Conservation (phyloP, 2,329 filamentous ascomycete genomes). For the Rhytidhysteron rufulum region DNA sequence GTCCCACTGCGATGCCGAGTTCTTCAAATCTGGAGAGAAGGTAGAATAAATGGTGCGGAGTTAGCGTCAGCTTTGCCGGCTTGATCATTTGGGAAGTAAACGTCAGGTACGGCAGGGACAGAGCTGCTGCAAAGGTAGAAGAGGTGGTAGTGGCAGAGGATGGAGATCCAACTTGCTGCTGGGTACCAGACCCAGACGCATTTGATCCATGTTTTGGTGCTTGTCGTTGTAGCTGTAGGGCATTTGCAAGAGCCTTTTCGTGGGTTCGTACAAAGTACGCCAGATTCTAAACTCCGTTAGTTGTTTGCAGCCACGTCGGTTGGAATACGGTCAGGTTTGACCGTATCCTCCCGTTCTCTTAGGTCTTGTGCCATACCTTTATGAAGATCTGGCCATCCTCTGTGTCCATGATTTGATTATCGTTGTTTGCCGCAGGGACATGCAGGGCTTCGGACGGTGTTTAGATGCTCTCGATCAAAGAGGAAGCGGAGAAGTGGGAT, state of each 20-base stretch:
- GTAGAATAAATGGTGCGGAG: conserved; percentile 95
- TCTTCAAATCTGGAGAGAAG: conserved; percentile 94
- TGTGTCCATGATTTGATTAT: conserved; percentile 62
- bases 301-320: conserved; percentile 8
- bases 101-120: conserved; percentile 80
- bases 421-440: conserved; percentile 29
- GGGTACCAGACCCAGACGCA: conserved; percentile 32
- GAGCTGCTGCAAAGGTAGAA: conserved; percentile 73
- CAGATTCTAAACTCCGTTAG: conserved; percentile 65
- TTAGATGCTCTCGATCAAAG: conserved; percentile 3
- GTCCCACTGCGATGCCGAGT: conserved; percentile 81
- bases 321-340: conserved; percentile 1
- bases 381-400: conserved; percentile 88
- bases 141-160: conserved; percentile 64
- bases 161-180: conserved; percentile 44
- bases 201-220: conserved; percentile 62
- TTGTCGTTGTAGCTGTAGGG: conserved; percentile 78
- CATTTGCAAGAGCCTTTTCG: conserved; percentile 95
- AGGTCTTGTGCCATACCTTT: conserved; percentile 57
- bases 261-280: conserved; percentile 94
- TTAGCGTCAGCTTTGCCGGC: conserved; percentile 86
- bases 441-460: conserved; percentile 21
- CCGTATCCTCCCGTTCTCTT: not conserved
- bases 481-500: conserved; percentile 10
- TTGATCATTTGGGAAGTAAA: conserved; percentile 84